Percentiles rank a stretch among this genome's conserved stretches.
Conservation (phyloP, 495 filamentous ascomycete species). For the Rhypophila decipiens region DNA sequence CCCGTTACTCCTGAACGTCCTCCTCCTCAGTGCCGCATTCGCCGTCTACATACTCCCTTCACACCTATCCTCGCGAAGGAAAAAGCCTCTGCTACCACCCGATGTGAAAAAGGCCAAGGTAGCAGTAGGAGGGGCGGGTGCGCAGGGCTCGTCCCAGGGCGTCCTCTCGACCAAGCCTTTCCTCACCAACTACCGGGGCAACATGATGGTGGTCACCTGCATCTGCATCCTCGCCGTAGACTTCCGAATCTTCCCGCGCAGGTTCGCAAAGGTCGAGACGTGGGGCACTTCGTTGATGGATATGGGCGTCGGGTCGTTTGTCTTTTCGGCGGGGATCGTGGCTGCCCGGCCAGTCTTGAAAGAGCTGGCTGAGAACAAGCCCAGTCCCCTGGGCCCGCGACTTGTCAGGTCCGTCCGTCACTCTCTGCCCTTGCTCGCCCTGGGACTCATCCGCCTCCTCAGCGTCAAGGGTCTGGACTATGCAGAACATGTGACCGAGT, state of each 20-base stretch:
- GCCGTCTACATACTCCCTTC: constrained; percentile 50
- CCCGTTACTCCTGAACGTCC: constrained; percentile 66
- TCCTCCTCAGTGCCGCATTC: constrained; percentile 65
- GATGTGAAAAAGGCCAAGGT: constrained; percentile 31
- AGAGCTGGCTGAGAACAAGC: constrained; percentile 45
- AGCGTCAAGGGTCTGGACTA: constrained; percentile 94
- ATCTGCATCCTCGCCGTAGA: constrained; percentile 95
- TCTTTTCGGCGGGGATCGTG: constrained; percentile 92
- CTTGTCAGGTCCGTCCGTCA: constrained; percentile 63
- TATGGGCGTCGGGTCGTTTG: constrained; percentile 93
- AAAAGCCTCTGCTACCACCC: constrained; percentile 54
- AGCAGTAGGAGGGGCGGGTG: no score
- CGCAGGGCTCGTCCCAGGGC: constrained; percentile 29
- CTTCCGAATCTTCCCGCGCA: constrained; percentile 84
- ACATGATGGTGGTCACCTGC: constrained; percentile 91
- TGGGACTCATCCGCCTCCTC: constrained; percentile 75
- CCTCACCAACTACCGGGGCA: constrained; percentile 80
- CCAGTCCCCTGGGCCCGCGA: constrained; percentile 44
- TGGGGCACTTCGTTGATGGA: constrained; percentile 99
- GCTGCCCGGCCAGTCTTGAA: constrained; percentile 82
- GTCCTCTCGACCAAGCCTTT: constrained; percentile 79
- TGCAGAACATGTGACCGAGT: constrained; percentile 95
- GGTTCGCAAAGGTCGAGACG: constrained; percentile 95
- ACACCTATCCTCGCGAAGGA: constrained; percentile 31
- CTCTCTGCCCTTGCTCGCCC: constrained; percentile 71